Percentiles rank a stretch among this genome's conserved stretches.
These are phyloP conservation scores for Lichtheimia ramosa DNA, from an alignment of 371 early-diverging fungal genomes.

Conservation along the genomic window DNA sequence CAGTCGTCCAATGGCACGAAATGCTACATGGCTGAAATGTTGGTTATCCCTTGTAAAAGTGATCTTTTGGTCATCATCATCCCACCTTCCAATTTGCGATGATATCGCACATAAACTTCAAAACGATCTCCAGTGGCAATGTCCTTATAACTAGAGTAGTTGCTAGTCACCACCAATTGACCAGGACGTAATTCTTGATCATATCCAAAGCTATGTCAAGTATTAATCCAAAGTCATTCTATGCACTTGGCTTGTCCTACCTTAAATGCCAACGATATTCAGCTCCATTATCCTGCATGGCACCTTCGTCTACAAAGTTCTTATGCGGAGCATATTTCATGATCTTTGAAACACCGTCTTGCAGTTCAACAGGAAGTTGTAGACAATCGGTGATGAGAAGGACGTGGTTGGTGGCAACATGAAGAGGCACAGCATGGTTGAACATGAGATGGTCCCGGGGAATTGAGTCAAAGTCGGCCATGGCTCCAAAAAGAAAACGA, in stretches of 20 bases:
- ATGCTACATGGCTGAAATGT: constrained; percentile 48
- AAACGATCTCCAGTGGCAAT: constrained; percentile 32
- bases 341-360: constrained; percentile 60
- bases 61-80: no score
- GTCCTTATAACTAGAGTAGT: constrained; percentile 35
- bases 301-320: constrained; percentile 49
- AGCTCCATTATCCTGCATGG: constrained; percentile 42
- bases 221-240: background rate
- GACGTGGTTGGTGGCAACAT: constrained; percentile 19
- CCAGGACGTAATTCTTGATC: constrained; percentile 42
- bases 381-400: constrained; percentile 48
- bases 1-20: constrained; percentile 75
- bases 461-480: background rate
- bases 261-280: constrained; percentile 58
- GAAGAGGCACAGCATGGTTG: constrained; percentile 2
- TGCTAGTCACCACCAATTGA: constrained; percentile 43
- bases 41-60: no score
- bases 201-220: constrained; percentile 44
- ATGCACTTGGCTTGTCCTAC: constrained; percentile 24
- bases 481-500: background rate
- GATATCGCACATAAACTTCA: constrained; percentile 59
- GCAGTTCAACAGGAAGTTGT: constrained; percentile 58
- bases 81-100: constrained; percentile 65
- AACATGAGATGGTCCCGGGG: constrained; percentile 3
- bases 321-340: constrained; percentile 54